phyloP scores from a whole-genome alignment of 768 basidiomycete genomes.

The Boletus reticuloceps region DNA sequence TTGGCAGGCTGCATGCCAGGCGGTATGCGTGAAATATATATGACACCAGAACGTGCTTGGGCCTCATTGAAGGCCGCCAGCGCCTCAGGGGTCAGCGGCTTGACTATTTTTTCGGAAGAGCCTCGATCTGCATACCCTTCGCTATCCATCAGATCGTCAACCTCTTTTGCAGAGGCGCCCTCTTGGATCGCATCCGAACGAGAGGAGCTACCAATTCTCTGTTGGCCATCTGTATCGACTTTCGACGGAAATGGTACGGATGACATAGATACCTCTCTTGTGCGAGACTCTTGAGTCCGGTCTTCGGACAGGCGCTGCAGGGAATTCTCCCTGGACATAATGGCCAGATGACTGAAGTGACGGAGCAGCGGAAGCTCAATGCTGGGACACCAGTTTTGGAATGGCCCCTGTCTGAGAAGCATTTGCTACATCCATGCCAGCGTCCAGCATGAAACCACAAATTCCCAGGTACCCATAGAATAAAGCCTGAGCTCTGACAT shows the following conservation, averaged over 20 bases:
- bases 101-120: constrained; percentile 47
- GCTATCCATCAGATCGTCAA: constrained; percentile 42
- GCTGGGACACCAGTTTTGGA: constrained; percentile 4
- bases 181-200: constrained; percentile 18
- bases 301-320: not conserved
- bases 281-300: not conserved
- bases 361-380: not conserved
- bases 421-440: too few species aligned
- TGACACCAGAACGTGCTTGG: constrained; percentile 75
- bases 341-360: not conserved
- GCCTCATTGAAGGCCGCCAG: constrained; percentile 71
- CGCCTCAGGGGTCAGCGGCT: constrained; percentile 73
- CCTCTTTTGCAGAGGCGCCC: constrained; percentile 29
- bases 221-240: not conserved
- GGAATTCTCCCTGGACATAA: constrained; percentile 8
- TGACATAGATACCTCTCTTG: not conserved
- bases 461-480: too few species aligned
- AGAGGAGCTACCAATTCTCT: not conserved
- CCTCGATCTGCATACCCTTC: constrained; percentile 56
- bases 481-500: too few species aligned
- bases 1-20: constrained; percentile 98
- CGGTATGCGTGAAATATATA: constrained; percentile 95
- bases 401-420: constrained; percentile 1
- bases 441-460: too few species aligned
- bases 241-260: not conserved